Base-by-base conservation (phyloP, 257 asterid species). In the Gardenia jasminoides region DNA sequence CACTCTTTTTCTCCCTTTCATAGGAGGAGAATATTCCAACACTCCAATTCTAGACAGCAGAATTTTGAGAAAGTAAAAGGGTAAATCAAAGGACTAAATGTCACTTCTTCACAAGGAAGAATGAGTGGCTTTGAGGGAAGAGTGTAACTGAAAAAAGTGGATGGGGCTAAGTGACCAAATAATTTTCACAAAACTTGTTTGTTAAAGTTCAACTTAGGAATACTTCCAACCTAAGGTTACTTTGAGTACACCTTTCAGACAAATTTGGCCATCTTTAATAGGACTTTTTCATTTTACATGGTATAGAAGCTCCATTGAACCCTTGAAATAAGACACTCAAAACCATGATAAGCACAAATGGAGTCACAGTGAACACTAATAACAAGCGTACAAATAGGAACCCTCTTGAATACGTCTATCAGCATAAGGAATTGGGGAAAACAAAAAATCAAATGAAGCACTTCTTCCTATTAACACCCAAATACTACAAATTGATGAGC, bases 181-280 rank as follows among this genome's bases (percentile, higher is more conserved):
- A 54, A 67, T 73, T 30, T 17, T 16, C 77, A 22, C 46, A 46
- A 73, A 22, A 16, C 68, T 77, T 58, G 70, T 72, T 20, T 59
- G 56, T 54, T 36, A 75, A 79, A 72, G 43, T 46, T 79, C 48
- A 52, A 67, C 69, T 67, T 59, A 65, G 67, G 41, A 81, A 62
- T 52, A 56, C 70, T 83, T 83, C 72, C 79, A 56, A 79, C 89
- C 73, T 81, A 70, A 67, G 54, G 61, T 85, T 84, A 73, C 89
- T 81, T 84, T 74, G 74, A 39, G 70, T 11, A 70, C 90, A 81
- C 83, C 54, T 72, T 75, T 59, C 67, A 78, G 78, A 52, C 39
- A 80, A 12, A 20, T 10, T 56, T 19, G 58, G 47, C 48, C 47
- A 79, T 43, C 17, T 33, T 68, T 52, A 30, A n/a, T 46, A 1